These are phyloP conservation scores for Rhodotorula sphaerocarpa DNA, from an alignment of 768 basidiomycete genomes.

Conservation along the genomic window DNA sequence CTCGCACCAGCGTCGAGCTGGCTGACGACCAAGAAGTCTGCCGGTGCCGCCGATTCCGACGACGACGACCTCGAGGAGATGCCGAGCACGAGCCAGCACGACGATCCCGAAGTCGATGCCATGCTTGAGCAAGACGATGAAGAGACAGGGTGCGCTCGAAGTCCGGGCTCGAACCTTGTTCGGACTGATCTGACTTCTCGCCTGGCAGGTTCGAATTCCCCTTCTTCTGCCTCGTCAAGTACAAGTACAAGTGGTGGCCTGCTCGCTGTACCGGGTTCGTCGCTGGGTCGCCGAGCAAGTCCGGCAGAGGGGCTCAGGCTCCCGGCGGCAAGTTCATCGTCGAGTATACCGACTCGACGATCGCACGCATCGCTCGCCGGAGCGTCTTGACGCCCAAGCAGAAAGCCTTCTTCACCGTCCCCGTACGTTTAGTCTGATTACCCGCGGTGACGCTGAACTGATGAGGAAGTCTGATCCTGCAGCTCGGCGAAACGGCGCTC, in stretches of 20 bases:
- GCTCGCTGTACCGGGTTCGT: not conserved
- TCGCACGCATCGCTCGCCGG: not conserved
- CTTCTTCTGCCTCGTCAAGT: constrained; percentile 1
- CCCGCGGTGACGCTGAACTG: not conserved
- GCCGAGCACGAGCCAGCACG: not conserved
- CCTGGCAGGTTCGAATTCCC: constrained; percentile 1
- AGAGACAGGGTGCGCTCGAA: not conserved
- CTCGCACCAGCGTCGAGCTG: not conserved
- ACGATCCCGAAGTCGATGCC: too few species aligned
- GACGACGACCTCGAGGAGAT: too few species aligned
- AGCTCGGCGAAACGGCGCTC: constrained; percentile 14
- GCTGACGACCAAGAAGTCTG: too few species aligned
- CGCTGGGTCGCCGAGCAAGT: not conserved
- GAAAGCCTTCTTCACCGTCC: constrained; percentile 5
- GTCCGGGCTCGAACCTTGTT: too few species aligned
- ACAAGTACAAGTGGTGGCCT: constrained; percentile 8
- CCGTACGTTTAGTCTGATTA: not conserved
- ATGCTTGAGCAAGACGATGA: not conserved
- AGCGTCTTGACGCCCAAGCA: constrained; percentile 4
- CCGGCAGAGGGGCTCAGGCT: not conserved
- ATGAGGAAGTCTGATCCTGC: too few species aligned
- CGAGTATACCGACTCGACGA: not conserved
- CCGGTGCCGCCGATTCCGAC: too few species aligned
- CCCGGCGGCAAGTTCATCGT: constrained; percentile 7
- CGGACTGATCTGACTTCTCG: not conserved